phyloP scores from a whole-genome alignment of 768 basidiomycete species.

The Tubosaeta sp. region DNA sequence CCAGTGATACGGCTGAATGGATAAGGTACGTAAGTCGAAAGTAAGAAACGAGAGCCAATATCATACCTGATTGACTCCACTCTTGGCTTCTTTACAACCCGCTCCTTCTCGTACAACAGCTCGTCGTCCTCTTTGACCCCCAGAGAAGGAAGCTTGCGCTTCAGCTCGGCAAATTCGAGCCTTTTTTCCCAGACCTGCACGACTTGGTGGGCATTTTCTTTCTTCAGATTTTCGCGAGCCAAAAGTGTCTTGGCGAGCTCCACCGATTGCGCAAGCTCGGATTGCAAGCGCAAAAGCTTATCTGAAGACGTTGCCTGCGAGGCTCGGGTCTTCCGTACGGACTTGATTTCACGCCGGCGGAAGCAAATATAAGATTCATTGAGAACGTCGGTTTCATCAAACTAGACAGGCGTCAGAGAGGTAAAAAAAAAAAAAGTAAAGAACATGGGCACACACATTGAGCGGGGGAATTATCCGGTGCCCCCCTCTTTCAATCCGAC shows the following conservation, averaged over 20 bases:
- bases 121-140: constrained; percentile 68
- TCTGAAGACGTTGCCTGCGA: constrained; percentile 88
- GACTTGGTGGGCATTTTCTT: constrained; percentile 53
- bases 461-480: constrained; percentile 82
- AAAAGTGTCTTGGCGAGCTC: constrained; percentile 25
- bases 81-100: constrained; percentile 57
- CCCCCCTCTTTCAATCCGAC: constrained; percentile 75
- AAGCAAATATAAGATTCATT: constrained; percentile 98
- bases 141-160: constrained; percentile 64
- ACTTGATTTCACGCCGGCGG: constrained; percentile 90
- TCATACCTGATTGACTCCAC: constrained; percentile 19
- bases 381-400: constrained; percentile 44
- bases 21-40: constrained; percentile 1
- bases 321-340: constrained; percentile 89
- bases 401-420: constrained; percentile 36
- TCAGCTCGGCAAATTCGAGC: constrained; percentile 69
- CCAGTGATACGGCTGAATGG: constrained; percentile 41
- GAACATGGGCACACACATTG: constrained; percentile 54
- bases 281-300: constrained; percentile 58
- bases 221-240: constrained; percentile 72
- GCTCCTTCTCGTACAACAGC: constrained; percentile 67
- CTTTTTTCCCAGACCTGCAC: constrained; percentile 77
- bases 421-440: neutral
- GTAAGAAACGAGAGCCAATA: too few species aligned
- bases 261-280: constrained; percentile 2